Base-by-base conservation (phyloP, 441 rosid species). In the Adansonia grandidieri region DNA sequence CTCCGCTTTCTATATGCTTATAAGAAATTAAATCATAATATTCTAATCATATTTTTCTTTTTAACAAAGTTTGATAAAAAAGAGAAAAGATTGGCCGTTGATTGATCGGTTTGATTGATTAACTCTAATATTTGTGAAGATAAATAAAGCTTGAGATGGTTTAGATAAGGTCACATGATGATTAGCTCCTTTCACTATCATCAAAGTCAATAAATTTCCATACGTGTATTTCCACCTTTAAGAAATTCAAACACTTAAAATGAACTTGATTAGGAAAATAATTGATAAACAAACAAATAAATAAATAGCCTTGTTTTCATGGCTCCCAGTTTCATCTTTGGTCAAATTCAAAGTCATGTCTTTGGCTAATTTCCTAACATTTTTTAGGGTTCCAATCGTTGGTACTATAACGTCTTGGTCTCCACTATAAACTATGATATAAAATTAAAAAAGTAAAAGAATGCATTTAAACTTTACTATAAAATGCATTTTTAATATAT, bases 141-240 rank as follows among this genome's bases (percentile, higher is more conserved):
- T 66, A 17, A 9, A 66, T 4, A 66, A 66, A 42, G 71, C 71
- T 17, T 66, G 3, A 42, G 71, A 66, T 42, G 53, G 71, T 66
- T 42, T 66, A 17, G 71, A 66, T 0, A 66, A n/a, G 3, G 71
- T 45, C 15, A 66, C 71, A n/a, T 66, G 70, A n/a, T 65, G 71
- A 44, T 66, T 66, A 3, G 71, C 71, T 66, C 51, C 71, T 42
- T 42, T 66, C 9, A 66, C 51, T 1, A 28, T 3, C 51, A 66
- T 66, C 2, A 66, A 42, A n/a, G 51, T 66, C 51, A 42, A 66
- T 17, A 44, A 4, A 66, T 66, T 5, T n/a, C 7, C 71, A 0
- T n/a, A 65, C 24, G 48, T n/a, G 14, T 65, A 9, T 24, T 7
- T 4, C 71, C 71, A 65, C 5, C 71, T 50, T 65, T 24, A 24